Evolutionary conservation across 2,329 filamentous ascomycete genomes (phyloP).

Genomic region (Pyrenophora teres): DNA sequence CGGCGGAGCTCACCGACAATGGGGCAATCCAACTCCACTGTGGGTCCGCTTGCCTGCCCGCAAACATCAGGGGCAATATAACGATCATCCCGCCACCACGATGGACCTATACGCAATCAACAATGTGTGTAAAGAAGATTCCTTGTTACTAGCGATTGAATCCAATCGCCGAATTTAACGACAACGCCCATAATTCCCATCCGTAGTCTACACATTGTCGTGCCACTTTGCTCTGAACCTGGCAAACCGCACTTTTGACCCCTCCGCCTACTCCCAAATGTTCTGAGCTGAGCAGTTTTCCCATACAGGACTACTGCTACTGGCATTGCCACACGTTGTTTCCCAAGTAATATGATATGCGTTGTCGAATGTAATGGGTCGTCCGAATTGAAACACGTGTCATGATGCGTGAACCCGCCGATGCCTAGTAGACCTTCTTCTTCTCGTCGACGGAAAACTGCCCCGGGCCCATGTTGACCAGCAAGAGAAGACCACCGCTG

Average conservation of each 20-base stretch:
- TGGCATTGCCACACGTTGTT: slow-evolving; percentile 6
- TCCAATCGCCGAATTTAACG: slow-evolving; percentile 25
- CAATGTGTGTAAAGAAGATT: background rate
- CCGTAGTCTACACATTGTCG: slow-evolving; percentile 38
- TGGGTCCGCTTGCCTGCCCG: slow-evolving; percentile 2
- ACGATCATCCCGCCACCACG: too few relatives aligned
- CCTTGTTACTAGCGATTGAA: slow-evolving; percentile 13
- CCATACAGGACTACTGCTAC: background rate
- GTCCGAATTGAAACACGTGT: slow-evolving; percentile 26
- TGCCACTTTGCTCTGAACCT: slow-evolving; percentile 7
- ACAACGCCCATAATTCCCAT: slow-evolving; percentile 20
- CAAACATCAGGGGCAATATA: background rate
- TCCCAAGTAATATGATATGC: slow-evolving; percentile 19
- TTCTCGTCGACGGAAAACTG: slow-evolving; percentile 99
- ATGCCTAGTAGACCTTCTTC: slow-evolving; percentile 97
- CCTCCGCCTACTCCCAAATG: slow-evolving; percentile 2
- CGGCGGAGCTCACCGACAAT: slow-evolving; percentile 26
- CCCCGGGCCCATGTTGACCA: slow-evolving; percentile 98
- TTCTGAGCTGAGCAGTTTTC: slow-evolving; percentile 1
- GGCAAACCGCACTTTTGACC: slow-evolving; percentile 16
- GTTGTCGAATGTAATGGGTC: slow-evolving; percentile 32
- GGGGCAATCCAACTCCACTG: slow-evolving; percentile 10
- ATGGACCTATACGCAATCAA: slow-evolving; percentile 6
- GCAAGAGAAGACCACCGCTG: slow-evolving; percentile 85
- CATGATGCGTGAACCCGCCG: slow-evolving; percentile 32